Evolutionary conservation across 352 stramenopile species (phyloP), one percentile per base, ranked within the genome.

Genomic region (Pythium myriotylum): DNA sequence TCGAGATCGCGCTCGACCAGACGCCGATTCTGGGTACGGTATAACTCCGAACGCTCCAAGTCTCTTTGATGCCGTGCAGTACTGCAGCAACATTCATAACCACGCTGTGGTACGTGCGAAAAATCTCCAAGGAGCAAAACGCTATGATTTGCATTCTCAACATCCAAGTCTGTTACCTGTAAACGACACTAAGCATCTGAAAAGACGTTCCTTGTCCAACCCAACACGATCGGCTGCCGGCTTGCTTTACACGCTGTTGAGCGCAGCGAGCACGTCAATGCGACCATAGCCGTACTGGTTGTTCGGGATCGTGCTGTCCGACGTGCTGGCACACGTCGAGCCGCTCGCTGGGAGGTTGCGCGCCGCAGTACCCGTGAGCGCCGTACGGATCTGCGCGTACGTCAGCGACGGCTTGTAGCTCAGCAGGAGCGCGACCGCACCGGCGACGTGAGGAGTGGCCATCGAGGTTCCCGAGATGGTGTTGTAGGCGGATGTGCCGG

Each of bases 401-500:
- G 60, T 57, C 16, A 58, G 47, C 10, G 13, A 32, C 22, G 58
- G 54, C 16, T 72, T 48, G 13, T 43, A 52, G 37, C 45, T 70
- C 12, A 76, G 49, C 14, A 70, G 23, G 14, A 80, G 43, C 9
- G 72, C 72, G 17, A 76, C 54, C 9, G 55, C 58, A 33, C 68
- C 72, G 20, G 68, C 26, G 19, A 73, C 65, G 29, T 79, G 72
- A 5, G 72, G 72, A 16, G 72, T 62, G 22, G 72, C 72, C 67
- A 76, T 75, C 2, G 35, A 62, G 16, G 72, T 80, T 4, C 72
- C 72, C 13, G 57, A 69, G 16, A 62, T 61, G 2, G 59, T 46
- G n/a, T 45, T 50, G 52, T 77, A 77, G 2, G 4, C 54, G 3
- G 47, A 54, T 8, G 61, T 42, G 24, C 41, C 32, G 0, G 49